Evolutionary conservation across 768 basidiomycete species (phyloP), one percentile per base, ranked within the genome.

Genomic region (Kwoniella botswanensis): DNA sequence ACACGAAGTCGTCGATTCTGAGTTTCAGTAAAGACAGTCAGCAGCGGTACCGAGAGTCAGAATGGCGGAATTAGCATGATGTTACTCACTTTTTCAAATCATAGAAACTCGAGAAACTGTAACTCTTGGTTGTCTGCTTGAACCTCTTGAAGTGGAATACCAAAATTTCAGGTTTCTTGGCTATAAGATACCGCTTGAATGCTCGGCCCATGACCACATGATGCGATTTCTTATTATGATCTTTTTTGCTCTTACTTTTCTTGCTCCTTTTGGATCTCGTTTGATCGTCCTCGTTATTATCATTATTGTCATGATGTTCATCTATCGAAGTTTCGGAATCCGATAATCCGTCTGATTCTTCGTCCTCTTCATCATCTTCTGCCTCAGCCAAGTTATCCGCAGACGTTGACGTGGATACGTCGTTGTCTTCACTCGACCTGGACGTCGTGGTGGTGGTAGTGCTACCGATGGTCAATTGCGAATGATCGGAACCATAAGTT

Each of bases 111-210:
- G 81, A 77, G 63, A 84, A 85, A 53, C 80, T 70, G 44, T 76
- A 42, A 13, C 69, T 70, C 84, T 90, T 91, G 52, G 86, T 86
- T 9, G 90, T 87, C 79, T 96, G 94, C 84, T 96, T 93, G 85
- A 98, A 98, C 57, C 95, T 88, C 85, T 98, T 98, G 61, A 97
- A 87, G 76, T 98, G 95, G 70, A 98, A 88, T 62, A 95, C 92
- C 67, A 98, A 88, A 42, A 97, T 88, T 0, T 94, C 93, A 0
- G 95, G 95, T 15, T 84, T 80, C 52, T 82, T 79, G 17, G 90
- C 88, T 82, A 98, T 92, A 70, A 98, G 89, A 84, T 97, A 98
- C 13, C 95, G 92, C 84, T 98, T 98, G 85, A 93, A 94, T 4
- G 93, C 93, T 1, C 92, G 87, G 1, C 93, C 89, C 84, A 92